Evolutionary conservation across 495 filamentous ascomycete genomes (phyloP).

Genomic region (Astrocystis sublimbata): DNA sequence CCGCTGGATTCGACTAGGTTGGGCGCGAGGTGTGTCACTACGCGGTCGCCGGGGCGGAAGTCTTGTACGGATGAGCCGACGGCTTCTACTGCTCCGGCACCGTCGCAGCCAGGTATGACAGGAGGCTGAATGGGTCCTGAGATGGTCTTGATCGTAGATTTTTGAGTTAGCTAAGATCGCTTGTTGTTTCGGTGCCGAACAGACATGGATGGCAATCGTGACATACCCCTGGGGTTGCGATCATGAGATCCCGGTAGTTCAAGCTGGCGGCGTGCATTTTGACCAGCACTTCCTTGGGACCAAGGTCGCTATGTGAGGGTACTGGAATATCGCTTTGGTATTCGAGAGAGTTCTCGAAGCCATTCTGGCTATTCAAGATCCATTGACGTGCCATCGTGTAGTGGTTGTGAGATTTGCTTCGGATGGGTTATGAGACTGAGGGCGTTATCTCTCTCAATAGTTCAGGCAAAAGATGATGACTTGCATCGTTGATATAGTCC

Average conservation of each 20-base stretch:
- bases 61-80: conserved; percentile 56
- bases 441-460: too few species aligned
- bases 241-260: conserved; percentile 68
- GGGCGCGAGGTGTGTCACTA: conserved; percentile 11
- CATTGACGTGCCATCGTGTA: conserved; percentile 11
- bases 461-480: too few species aligned
- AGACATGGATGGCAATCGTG: too few species aligned
- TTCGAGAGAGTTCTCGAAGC: conserved; percentile 18
- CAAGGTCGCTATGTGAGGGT: conserved; percentile 14
- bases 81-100: conserved; percentile 60
- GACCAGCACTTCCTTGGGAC: conserved; percentile 40
- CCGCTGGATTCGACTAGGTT: conserved; percentile 9
- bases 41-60: conserved; percentile 54
- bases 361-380: conserved; percentile 18
- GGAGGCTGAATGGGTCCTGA: conserved; percentile 48
- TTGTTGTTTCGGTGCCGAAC: too few species aligned
- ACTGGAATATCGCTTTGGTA: conserved; percentile 14
- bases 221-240: conserved; percentile 39
- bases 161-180: too few species aligned
- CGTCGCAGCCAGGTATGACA: conserved; percentile 63
- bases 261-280: conserved; percentile 63
- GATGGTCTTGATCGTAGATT: conserved; percentile 46
- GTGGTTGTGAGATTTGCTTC: neutral
- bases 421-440: too few species aligned
- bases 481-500: neutral